Evolutionary conservation across 2,329 filamentous ascomycete genomes (phyloP), one percentile per base, ranked within the genome.

Genomic region (Canariomyces notabilis): DNA sequence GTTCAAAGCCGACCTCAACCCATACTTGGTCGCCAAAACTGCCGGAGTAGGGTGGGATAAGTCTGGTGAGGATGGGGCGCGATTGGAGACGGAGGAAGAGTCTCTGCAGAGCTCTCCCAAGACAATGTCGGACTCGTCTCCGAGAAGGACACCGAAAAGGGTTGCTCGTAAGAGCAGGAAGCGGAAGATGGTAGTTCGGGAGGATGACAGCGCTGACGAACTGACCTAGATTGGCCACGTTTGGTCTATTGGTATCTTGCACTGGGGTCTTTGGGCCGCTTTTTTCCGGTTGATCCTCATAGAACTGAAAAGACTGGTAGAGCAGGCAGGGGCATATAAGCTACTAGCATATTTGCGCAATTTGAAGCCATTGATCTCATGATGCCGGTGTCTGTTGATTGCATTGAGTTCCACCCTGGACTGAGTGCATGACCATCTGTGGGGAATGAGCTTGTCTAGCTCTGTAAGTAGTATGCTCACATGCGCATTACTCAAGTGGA

Each of bases 1-100:
- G 81, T 87, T 89, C 57, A 70, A 73, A 4, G 67, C 71, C 2
- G 70, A 73, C 3, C 59, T 83, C 6, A 79, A 86, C 56, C 65
- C 76, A 7, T 60, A 67, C 2, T 63, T 74, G 19, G 76, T 87
- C 2, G 68, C 82, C 58, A 67, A 63, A 21, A 87, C 85, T 1
- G 78, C 72, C 0, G 64, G 61, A 1, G 42, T 50, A 5, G 60
- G 52, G 0, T 68, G 65, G 62, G 42, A 34, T 2, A 51, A 49
- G n/a, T 48, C 52, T 0, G 42, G 41, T 3, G 32, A n/a, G 2
- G 54, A 42, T 3, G 32, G n/a, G 2, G 54, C 49, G 32, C 42
- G 37, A 5, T 35, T 32, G 14, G 38, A 21, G n/a, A 34, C 39
- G 31, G 29, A 31, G 35, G 23, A 6, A 34, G 48, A 37, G n/a